These are phyloP conservation scores for Myxozyma geophila DNA, from an alignment of 805 yeast genomes.

Conservation along the genomic window DNA sequence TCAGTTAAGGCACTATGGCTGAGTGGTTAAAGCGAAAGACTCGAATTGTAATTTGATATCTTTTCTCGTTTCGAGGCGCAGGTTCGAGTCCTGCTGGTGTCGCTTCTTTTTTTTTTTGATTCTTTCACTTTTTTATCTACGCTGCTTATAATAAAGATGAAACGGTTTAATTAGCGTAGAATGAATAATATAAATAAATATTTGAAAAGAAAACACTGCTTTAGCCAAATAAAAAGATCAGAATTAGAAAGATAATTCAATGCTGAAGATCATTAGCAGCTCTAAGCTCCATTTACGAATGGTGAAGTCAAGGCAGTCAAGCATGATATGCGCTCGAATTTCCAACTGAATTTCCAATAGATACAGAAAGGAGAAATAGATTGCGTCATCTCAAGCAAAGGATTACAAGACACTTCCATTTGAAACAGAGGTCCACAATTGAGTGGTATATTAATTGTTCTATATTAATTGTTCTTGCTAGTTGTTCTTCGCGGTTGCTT, in stretches of 20 bases:
- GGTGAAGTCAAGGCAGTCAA: neutral
- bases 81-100: conserved; percentile 42
- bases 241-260: too few species aligned
- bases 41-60: conserved; percentile 38
- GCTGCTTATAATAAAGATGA: too few species aligned
- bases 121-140: too few species aligned
- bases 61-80: conserved; percentile 42
- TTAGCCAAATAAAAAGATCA: too few species aligned
- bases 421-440: neutral
- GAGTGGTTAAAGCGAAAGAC: conserved; percentile 42
- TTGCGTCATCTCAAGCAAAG: neutral
- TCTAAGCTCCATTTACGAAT: too few species aligned
- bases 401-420: neutral
- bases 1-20: too few species aligned
- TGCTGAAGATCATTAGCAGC: too few species aligned
- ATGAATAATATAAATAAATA: too few species aligned
- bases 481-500: conserved; percentile 40
- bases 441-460: conserved; percentile 46
- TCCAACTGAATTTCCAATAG: too few species aligned
- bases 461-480: conserved; percentile 41
- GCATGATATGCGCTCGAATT: neutral
- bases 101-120: too few species aligned
- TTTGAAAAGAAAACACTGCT: too few species aligned
- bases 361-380: neutral
- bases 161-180: too few species aligned